Percentiles rank a stretch among this genome's conserved stretches.
Conservation (phyloP, 305 asterid genomes). For the Fraxinus baroniana region DNA sequence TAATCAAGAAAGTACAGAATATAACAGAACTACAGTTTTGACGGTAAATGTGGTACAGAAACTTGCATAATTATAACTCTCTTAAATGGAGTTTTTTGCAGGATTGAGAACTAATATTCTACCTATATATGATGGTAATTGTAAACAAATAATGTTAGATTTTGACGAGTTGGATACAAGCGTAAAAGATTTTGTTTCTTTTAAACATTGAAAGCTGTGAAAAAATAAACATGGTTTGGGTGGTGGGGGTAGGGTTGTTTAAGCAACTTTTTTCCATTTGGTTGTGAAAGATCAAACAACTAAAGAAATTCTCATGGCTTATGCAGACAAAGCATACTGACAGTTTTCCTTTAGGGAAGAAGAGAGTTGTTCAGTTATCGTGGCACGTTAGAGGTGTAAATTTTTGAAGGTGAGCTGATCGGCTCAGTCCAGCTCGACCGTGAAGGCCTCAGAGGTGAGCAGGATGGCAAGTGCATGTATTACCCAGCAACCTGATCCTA, state of each 20-base stretch:
- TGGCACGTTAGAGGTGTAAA: background rate
- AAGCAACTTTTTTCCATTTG: background rate
- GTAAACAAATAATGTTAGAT: slow-evolving; percentile 15
- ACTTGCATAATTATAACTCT: slow-evolving; percentile 4
- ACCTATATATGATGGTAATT: background rate
- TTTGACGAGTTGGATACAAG: slow-evolving; percentile 40
- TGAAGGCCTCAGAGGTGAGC: background rate
- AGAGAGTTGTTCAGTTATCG: background rate
- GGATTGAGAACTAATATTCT: no score
- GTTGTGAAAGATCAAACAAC: background rate
- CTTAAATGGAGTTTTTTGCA: background rate
- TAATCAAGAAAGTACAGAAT: slow-evolving; percentile 21
- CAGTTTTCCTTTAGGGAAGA: slow-evolving; percentile 25
- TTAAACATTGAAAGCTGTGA: slow-evolving; percentile 58
- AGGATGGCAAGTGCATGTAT: background rate
- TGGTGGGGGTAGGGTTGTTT: background rate
- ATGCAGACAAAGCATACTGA: slow-evolving; percentile 30
- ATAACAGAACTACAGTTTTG: slow-evolving; percentile 19
- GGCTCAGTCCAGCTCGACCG: background rate
- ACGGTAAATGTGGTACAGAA: background rate
- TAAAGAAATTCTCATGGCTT: slow-evolving; percentile 27
- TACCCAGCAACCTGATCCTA: background rate
- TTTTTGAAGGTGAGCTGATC: background rate
- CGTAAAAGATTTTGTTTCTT: slow-evolving; percentile 46
- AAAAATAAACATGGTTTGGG: background rate